Evolutionary conservation across 352 stramenopile genomes (phyloP).

Genomic region (Albugo laibachii): DNA sequence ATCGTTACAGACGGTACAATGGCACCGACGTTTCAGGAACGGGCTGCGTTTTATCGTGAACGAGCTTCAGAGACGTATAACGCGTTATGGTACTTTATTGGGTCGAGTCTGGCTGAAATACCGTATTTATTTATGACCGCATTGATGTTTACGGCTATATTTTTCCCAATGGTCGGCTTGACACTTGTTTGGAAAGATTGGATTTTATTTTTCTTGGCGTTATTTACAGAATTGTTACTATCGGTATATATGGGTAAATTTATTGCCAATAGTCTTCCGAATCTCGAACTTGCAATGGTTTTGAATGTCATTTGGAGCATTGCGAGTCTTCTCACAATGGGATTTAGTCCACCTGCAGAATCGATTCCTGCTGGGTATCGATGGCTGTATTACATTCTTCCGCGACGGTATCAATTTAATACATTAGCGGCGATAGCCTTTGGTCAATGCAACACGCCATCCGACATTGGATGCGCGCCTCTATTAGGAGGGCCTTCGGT

Average conservation of each 20-base stretch:
- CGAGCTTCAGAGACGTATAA: slow-evolving; percentile 64
- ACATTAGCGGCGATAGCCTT: slow-evolving; percentile 20
- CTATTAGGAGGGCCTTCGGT: not conserved
- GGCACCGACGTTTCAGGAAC: slow-evolving; percentile 62
- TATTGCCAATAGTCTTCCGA: slow-evolving; percentile 2
- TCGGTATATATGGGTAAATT: slow-evolving; percentile 3
- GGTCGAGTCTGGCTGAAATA: slow-evolving; percentile 59
- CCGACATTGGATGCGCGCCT: not conserved
- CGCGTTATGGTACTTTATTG: slow-evolving; percentile 26
- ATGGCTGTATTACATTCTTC: slow-evolving; percentile 5
- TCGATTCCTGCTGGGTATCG: slow-evolving; percentile 6
- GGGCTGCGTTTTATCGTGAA: slow-evolving; percentile 78
- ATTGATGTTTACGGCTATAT: slow-evolving; percentile 21
- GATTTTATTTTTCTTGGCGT: slow-evolving; percentile 13
- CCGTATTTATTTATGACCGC: slow-evolving; percentile 21
- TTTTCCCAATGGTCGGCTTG: slow-evolving; percentile 30
- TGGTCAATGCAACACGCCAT: slow-evolving; percentile 12
- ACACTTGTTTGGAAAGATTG: slow-evolving; percentile 8
- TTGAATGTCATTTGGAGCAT: slow-evolving; percentile 7
- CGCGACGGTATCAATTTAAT: slow-evolving; percentile 21
- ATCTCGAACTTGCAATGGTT: slow-evolving; percentile 2
- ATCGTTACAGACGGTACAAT: slow-evolving; percentile 61
- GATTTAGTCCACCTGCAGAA: slow-evolving; percentile 5
- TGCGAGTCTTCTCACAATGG: slow-evolving; percentile 8
- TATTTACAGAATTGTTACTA: slow-evolving; percentile 5